Conservation (phyloP, 2,329 filamentous ascomycete species). For the Penicillium sp. region DNA sequence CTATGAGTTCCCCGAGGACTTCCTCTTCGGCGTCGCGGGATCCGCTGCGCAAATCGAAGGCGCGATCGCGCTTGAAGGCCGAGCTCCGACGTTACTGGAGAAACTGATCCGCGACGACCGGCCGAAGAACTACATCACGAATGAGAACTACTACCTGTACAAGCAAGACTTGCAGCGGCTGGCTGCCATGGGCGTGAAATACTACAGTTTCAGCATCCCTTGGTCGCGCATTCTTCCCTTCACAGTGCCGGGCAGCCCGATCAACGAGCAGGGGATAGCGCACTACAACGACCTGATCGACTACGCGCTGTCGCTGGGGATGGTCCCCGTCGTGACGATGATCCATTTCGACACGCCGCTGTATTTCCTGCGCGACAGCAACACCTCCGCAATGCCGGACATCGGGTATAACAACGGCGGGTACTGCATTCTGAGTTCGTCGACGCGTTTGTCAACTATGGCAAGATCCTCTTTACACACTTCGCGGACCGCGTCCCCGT, state of each 20-base stretch:
- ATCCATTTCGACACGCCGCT: constrained; percentile 37
- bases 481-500: constrained; percentile 46
- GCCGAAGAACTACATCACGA: constrained; percentile 54
- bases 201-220: constrained; percentile 53
- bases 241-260: constrained; percentile 46
- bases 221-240: constrained; percentile 58
- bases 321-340: constrained; percentile 52
- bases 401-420: constrained; percentile 36
- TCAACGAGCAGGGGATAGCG: constrained; percentile 52
- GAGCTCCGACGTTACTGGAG: constrained; percentile 46
- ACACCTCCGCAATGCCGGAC: constrained; percentile 24
- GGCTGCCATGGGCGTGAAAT: constrained; percentile 44
- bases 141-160: constrained; percentile 57
- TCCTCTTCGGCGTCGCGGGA: constrained; percentile 50
- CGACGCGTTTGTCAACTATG: constrained; percentile 44
- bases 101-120: constrained; percentile 39
- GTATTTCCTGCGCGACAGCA: constrained; percentile 29
- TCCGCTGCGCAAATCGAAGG: constrained; percentile 53
- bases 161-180: constrained; percentile 52
- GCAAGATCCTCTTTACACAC: constrained; percentile 42
- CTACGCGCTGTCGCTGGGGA: constrained; percentile 47
- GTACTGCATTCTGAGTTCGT: constrained; percentile 50
- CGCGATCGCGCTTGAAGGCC: constrained; percentile 46
- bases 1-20: constrained; percentile 41
- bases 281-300: constrained; percentile 58